These are phyloP conservation scores for Coemansia erecta DNA, from an alignment of 192 early-diverging fungal genomes.

Conservation along the genomic window DNA sequence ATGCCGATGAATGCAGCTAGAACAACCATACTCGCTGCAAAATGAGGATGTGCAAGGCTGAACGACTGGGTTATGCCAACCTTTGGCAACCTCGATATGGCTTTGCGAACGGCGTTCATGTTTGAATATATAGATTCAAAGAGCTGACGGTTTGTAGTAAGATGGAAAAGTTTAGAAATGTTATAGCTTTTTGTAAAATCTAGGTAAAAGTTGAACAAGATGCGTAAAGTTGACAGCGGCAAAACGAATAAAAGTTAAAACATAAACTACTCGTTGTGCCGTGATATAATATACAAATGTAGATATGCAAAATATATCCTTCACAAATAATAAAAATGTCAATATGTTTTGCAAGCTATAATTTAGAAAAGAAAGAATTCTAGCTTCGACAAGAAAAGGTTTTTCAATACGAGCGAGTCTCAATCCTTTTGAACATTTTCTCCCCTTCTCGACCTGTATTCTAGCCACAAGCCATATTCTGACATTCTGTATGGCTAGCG, in stretches of 20 bases:
- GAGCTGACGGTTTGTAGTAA: not conserved
- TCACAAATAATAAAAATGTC: not conserved
- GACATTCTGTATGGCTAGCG: too few species aligned
- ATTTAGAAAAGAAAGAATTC: not conserved
- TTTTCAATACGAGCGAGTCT: not conserved
- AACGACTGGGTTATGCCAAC: conserved; percentile 37
- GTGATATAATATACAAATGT: not conserved
- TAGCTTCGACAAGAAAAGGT: not conserved
- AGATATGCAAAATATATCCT: not conserved
- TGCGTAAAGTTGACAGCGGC: too few species aligned
- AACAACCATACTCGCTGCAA: conserved; percentile 34
- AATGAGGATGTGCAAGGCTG: conserved; percentile 32
- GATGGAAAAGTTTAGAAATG: not conserved
- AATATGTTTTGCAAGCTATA: not conserved
- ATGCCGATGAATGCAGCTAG: conserved; percentile 43
- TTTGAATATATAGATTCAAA: not conserved
- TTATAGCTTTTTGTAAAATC: not conserved
- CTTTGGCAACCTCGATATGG: conserved; percentile 29
- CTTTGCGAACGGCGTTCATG: conserved; percentile 9
- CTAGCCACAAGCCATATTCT: conserved; percentile 6
- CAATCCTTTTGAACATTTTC: conserved; percentile 5
- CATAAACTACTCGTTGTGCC: too few species aligned
- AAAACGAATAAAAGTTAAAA: too few species aligned
- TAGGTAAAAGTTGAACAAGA: too few species aligned
- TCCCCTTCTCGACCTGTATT: not conserved